Percentiles rank a stretch among this genome's conserved stretches.
phyloP scores from a whole-genome alignment of 2,329 filamentous ascomycete species.

The Blastomyces gilchristii region DNA sequence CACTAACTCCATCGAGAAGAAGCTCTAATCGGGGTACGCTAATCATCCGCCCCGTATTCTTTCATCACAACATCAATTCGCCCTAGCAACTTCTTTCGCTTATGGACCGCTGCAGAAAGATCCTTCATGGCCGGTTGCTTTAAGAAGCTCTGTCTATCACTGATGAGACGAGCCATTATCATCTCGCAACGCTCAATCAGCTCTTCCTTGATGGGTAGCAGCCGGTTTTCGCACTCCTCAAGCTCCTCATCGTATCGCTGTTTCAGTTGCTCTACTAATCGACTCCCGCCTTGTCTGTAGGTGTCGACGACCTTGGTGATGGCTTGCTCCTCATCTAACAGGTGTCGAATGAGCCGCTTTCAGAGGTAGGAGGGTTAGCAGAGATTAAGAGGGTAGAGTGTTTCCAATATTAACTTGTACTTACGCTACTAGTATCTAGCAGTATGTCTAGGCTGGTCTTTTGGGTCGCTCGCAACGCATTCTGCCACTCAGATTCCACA shows the following conservation, averaged over 20 bases:
- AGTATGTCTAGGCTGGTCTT: constrained; percentile 20
- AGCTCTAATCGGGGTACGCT: background rate
- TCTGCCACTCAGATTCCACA: constrained; percentile 5
- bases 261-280: constrained; percentile 36
- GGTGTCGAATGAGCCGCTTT: constrained; percentile 35
- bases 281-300: constrained; percentile 36
- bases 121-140: constrained; percentile 7
- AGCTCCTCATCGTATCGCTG: constrained; percentile 32
- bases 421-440: constrained; percentile 23
- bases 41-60: constrained; percentile 3
- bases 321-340: constrained; percentile 39
- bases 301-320: constrained; percentile 35
- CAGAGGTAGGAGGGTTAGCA: background rate
- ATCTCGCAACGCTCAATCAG: constrained; percentile 23
- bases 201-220: constrained; percentile 22
- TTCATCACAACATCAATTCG: constrained; percentile 5
- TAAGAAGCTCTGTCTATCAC: constrained; percentile 16
- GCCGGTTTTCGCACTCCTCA: constrained; percentile 23
- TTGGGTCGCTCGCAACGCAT: constrained; percentile 9
- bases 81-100: constrained; percentile 6
- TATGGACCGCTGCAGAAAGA: constrained; percentile 6
- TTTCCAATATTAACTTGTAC: constrained; percentile 7
- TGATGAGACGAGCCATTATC: constrained; percentile 23
- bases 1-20: background rate
- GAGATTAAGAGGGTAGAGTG: background rate